Evolutionary conservation across 2,329 filamentous ascomycete species (phyloP).

Genomic region (Calonectria pteridis): DNA sequence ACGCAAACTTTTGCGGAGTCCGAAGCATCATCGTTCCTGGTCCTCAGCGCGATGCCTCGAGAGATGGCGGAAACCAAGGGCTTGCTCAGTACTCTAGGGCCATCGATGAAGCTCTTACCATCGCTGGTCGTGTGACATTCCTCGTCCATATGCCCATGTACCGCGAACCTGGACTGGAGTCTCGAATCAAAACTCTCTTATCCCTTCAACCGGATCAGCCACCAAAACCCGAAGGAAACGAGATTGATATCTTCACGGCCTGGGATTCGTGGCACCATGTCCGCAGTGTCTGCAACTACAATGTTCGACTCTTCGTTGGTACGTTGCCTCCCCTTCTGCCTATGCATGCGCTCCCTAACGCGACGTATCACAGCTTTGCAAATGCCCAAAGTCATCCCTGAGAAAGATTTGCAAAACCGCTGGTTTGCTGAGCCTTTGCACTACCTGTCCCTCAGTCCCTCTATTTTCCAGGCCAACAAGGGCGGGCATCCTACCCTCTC

Average conservation of each 20-base stretch:
- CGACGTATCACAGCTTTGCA: constrained; percentile 59
- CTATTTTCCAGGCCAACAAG: constrained; percentile 71
- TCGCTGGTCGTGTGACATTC: constrained; percentile 82
- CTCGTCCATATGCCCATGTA: constrained; percentile 89
- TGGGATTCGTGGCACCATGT: constrained; percentile 98
- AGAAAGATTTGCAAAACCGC: constrained; percentile 71
- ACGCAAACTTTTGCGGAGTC: constrained; percentile 94
- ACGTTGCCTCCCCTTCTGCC: constrained; percentile 54
- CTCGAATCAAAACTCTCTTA: constrained; percentile 65
- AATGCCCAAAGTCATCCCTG: constrained; percentile 70
- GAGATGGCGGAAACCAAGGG: constrained; percentile 62
- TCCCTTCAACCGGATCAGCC: constrained; percentile 50
- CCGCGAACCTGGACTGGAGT: constrained; percentile 73
- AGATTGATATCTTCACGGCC: constrained; percentile 78
- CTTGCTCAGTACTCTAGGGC: constrained; percentile 84
- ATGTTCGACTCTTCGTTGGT: constrained; percentile 85
- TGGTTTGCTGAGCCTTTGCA: constrained; percentile 79
- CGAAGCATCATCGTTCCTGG: constrained; percentile 86
- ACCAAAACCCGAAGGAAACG: constrained; percentile 52
- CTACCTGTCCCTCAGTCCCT: constrained; percentile 67
- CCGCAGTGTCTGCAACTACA: constrained; percentile 87
- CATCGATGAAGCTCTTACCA: constrained; percentile 81
- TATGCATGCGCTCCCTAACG: background rate
- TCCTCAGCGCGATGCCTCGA: constrained; percentile 74
- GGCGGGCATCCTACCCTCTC: constrained; percentile 72